These are phyloP conservation scores for Eremochloa ophiuroides DNA, from an alignment of 176 grass and related monocot genomes.

Conservation along the genomic window DNA sequence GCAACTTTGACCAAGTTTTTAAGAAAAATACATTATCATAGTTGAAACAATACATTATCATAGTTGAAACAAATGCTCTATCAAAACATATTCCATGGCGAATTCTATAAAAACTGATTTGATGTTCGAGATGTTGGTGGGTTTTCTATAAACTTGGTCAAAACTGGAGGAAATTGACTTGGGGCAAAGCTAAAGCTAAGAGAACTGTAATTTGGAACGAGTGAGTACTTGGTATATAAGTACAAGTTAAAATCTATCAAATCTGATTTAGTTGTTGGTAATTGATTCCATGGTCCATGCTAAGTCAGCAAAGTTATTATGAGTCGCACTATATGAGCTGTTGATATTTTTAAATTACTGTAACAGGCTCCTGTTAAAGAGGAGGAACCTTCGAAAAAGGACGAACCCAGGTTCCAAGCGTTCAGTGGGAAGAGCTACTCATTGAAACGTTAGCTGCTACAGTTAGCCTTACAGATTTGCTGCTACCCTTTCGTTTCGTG, in stretches of 20 bases:
- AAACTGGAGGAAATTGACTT: not conserved
- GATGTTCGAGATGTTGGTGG: not conserved
- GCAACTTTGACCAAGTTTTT: not conserved
- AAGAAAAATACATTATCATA: too few species aligned
- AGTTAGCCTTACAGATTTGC: not conserved
- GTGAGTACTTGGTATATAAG: not conserved
- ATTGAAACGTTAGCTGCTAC: slow-evolving; percentile 48
- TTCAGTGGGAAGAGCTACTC: slow-evolving; percentile 83
- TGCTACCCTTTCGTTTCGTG: not conserved
- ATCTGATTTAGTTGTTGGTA: not conserved
- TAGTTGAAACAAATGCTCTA: too few species aligned
- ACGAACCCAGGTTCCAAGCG: slow-evolving; percentile 64
- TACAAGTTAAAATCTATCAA: not conserved
- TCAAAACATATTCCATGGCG: too few species aligned
- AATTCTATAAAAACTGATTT: too few species aligned
- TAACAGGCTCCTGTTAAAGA: slow-evolving; percentile 51
- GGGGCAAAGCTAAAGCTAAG: not conserved
- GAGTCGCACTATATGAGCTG: not conserved
- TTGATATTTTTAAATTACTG: slow-evolving; percentile 13
- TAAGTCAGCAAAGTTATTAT: not conserved
- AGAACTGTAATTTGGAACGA: not conserved
- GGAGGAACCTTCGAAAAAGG: slow-evolving; percentile 48
- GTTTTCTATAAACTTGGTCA: not conserved
- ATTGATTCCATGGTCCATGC: not conserved
- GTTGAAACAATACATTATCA: too few species aligned